Evolutionary conservation across 768 basidiomycete species (phyloP).

Genomic region (Lactarius hatsudake): DNA sequence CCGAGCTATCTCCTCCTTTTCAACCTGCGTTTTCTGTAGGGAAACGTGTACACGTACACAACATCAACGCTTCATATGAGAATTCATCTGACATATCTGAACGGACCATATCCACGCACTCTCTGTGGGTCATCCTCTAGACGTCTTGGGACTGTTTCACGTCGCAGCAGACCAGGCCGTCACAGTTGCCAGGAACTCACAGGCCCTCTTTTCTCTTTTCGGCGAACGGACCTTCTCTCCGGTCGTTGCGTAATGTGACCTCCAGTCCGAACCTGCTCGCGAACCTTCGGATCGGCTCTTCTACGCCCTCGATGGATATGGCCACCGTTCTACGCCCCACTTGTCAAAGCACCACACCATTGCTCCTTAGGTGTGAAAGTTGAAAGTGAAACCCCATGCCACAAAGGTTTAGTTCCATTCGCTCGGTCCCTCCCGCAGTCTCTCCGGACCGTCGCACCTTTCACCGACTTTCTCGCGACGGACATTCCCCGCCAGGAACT

Average conservation of each 20-base stretch:
- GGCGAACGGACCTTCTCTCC: constrained; percentile 9
- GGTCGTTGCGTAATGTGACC: constrained; percentile 5
- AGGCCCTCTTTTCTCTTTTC: not conserved
- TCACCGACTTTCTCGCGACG: constrained; percentile 20
- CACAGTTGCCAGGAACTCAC: not conserved
- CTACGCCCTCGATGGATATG: constrained; percentile 3
- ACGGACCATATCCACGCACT: not conserved
- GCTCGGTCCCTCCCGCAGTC: constrained; percentile 1
- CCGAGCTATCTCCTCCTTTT: not conserved
- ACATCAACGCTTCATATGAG: constrained; percentile 2
- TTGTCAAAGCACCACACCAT: not conserved
- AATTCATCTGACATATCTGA: constrained; percentile 7
- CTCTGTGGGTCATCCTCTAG: constrained; percentile 1
- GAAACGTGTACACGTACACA: constrained; percentile 3
- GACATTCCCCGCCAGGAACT: constrained; percentile 5
- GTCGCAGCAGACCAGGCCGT: not conserved
- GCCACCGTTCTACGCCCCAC: constrained; percentile 15
- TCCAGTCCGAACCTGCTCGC: constrained; percentile 4
- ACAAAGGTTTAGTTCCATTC: constrained; percentile 1
- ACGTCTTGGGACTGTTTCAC: not conserved
- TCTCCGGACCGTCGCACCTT: constrained; percentile 4
- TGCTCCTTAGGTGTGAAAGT: not conserved
- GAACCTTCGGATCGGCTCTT: constrained; percentile 14
- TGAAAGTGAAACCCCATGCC: constrained; percentile 15
- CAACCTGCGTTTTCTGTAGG: constrained; percentile 2